Evolutionary conservation across 1,284 basidiomycete species (phyloP).

Genomic region (Porogramme epimiltina): DNA sequence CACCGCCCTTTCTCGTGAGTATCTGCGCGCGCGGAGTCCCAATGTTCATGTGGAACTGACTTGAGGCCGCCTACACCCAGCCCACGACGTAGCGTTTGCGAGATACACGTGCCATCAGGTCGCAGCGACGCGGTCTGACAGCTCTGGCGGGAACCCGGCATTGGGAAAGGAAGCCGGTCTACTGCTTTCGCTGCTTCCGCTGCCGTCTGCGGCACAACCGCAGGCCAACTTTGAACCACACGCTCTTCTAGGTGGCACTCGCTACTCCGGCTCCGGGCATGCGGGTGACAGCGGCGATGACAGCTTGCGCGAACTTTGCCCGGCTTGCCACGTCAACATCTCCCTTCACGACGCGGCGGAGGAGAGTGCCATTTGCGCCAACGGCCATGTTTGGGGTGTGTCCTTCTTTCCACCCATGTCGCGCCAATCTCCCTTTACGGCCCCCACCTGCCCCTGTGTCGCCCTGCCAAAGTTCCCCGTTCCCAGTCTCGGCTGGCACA

Average conservation of each 20-base stretch:
- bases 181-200: conserved; percentile 41
- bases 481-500: too few species aligned
- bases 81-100: conserved; percentile 58
- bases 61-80: conserved; percentile 34
- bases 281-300: conserved; percentile 16
- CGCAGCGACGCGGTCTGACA: conserved; percentile 13
- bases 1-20: conserved; percentile 3
- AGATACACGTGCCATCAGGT: conserved; percentile 58
- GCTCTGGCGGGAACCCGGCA: conserved; percentile 49
- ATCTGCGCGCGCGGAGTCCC: neutral
- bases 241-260: conserved; percentile 22
- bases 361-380: conserved; percentile 57
- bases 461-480: too few species aligned
- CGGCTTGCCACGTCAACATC: conserved; percentile 63
- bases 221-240: neutral
- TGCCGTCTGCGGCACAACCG: conserved; percentile 28
- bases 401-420: neutral
- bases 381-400: conserved; percentile 70
- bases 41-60: neutral
- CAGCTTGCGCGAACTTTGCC: conserved; percentile 58
- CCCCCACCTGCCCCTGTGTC: too few species aligned
- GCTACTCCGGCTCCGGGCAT: conserved; percentile 18
- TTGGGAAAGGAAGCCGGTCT: conserved; percentile 52
- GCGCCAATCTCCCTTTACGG: too few species aligned
- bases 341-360: conserved; percentile 51